These are phyloP conservation scores for Apiospora hydei DNA, from an alignment of 2,329 filamentous ascomycete species.

Conservation along the genomic window DNA sequence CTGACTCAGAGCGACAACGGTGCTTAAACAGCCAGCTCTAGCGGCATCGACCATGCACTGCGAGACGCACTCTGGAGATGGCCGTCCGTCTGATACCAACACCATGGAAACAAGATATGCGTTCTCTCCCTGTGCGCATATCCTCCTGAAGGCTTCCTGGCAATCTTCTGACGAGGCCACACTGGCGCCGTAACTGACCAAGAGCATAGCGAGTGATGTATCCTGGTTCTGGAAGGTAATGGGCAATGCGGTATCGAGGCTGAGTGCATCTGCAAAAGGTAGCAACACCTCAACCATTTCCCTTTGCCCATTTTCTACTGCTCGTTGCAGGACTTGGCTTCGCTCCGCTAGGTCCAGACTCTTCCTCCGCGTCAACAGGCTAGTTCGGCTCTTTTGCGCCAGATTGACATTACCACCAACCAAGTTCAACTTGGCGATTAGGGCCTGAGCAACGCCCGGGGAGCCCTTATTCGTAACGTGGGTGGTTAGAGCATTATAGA, in stretches of 20 bases:
- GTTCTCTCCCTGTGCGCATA: constrained; percentile 55
- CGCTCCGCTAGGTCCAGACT: constrained; percentile 60
- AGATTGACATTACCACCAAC: constrained; percentile 61
- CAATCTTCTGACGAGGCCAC: constrained; percentile 55
- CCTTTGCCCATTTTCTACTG: constrained; percentile 56
- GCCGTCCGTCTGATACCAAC: constrained; percentile 57
- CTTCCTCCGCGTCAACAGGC: constrained; percentile 55
- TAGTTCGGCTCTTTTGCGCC: constrained; percentile 54
- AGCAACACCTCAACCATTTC: constrained; percentile 63
- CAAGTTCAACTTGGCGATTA: constrained; percentile 57
- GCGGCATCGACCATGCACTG: constrained; percentile 60
- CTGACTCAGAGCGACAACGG: constrained; percentile 58
- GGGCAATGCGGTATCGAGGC: constrained; percentile 58
- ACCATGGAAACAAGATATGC: constrained; percentile 56
- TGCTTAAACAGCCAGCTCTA: constrained; percentile 56
- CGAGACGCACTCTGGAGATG: constrained; percentile 52
- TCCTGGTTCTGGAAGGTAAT: constrained; percentile 56
- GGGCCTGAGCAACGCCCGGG: constrained; percentile 62
- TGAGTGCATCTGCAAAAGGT: constrained; percentile 58
- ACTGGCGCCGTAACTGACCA: constrained; percentile 60
- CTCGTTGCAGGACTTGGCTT: constrained; percentile 58
- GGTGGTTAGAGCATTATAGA: constrained; percentile 58
- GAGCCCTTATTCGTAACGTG: constrained; percentile 58
- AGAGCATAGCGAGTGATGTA: constrained; percentile 51
- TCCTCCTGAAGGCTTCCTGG: constrained; percentile 60